These are phyloP conservation scores for Isatis tinctoria DNA, from an alignment of 345 rosid genomes.

Conservation along the genomic window DNA sequence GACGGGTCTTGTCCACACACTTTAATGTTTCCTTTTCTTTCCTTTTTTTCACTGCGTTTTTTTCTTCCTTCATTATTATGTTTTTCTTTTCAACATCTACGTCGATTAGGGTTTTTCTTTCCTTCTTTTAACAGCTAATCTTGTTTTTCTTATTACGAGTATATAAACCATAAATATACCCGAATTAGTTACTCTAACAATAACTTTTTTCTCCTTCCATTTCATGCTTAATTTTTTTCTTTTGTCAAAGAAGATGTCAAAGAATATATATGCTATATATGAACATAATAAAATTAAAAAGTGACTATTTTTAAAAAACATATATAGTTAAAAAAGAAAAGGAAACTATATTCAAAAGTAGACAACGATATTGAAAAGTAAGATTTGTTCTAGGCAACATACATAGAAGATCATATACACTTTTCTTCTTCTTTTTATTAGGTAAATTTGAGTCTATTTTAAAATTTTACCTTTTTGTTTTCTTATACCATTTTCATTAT, in stretches of 20 bases:
- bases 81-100: background rate
- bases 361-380: background rate
- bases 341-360: background rate
- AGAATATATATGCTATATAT: background rate
- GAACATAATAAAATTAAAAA: background rate
- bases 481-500: background rate
- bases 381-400: background rate
- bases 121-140: background rate
- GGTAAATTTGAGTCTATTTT: background rate
- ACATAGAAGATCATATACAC: background rate
- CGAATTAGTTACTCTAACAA: background rate
- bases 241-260: too few species aligned
- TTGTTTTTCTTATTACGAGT: background rate
- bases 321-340: background rate
- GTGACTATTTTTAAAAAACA: background rate
- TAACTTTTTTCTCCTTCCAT: background rate
- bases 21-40: conserved; percentile 23
- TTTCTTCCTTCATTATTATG: background rate
- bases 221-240: too few species aligned
- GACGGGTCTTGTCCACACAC: conserved; percentile 43
- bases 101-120: background rate
- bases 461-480: background rate
- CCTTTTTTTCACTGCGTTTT: background rate
- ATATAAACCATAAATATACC: background rate
- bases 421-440: background rate